Evolutionary conservation across 75 land plant genomes (phyloP).

Genomic region (Pinus taeda): DNA sequence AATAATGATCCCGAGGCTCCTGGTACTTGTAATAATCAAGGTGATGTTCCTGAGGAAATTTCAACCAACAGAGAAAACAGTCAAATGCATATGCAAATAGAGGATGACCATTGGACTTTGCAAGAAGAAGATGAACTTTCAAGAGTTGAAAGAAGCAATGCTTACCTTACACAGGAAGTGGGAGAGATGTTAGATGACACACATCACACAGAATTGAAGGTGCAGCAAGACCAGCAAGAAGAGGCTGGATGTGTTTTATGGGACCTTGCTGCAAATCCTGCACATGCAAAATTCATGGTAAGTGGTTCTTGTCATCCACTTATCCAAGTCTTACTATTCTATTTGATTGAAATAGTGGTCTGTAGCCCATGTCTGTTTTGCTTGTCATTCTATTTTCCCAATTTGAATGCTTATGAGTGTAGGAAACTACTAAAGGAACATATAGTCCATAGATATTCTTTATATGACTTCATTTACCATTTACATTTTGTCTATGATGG

Average conservation of each 20-base stretch:
- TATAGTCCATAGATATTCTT: background rate
- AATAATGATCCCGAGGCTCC: background rate
- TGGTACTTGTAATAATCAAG: background rate
- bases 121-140: conserved; percentile 8
- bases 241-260: conserved; percentile 90
- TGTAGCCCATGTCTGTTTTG: too few relatives aligned
- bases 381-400: too few relatives aligned
- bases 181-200: background rate
- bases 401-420: too few relatives aligned
- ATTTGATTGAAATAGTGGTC: too few relatives aligned
- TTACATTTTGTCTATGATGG: background rate
- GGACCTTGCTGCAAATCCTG: conserved; percentile 81
- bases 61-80: background rate
- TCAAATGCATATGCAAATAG: background rate
- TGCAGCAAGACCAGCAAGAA: conserved; percentile 61
- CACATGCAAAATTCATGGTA: conserved; percentile 90
- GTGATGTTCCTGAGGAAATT: background rate
- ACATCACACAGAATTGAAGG: conserved; percentile 7
- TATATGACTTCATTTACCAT: background rate
- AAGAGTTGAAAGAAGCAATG: background rate
- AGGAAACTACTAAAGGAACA: background rate
- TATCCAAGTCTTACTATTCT: background rate
- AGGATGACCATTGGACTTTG: background rate
- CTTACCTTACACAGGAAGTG: conserved; percentile 1
- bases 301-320: background rate